Evolutionary conservation across 192 early-diverging fungal genomes (phyloP), one percentile per base, ranked within the genome.

Genomic region (Obelidium mucronatum): DNA sequence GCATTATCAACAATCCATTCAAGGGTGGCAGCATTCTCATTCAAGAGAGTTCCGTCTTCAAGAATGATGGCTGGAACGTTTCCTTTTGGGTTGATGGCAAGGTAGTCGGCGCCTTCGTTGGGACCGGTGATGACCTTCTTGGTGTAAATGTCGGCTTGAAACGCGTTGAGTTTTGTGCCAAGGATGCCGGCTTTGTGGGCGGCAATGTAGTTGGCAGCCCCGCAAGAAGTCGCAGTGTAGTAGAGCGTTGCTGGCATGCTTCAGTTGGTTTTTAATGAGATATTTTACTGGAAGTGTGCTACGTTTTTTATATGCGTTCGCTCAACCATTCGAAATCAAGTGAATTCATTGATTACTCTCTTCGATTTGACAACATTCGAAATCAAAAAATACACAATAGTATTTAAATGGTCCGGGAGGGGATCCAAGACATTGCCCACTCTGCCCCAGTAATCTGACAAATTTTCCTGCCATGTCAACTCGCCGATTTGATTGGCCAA

Each of bases 41-140:
- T 80, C 66, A 80, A 64, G 30, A 80, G 17, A n/a, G 58, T 68
- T 28, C 79, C 79, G 73, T 80, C 67, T 5, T 30, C 76, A 5
- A 80, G 56, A 0, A 80, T 79, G 15, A 80, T 40, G 0, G 77
- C 42, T 11, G 79, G 79, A 0, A 80, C 78, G 53, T 80, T 80
- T 42, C 79, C 79, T 58, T 80, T 80, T 28, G 79, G 79, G 60
- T 80, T 80, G 68, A 80, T 54, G 40, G 68, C 42, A 60, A 51
- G 73, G 39, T 39, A 80, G 34, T 80, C 77, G 17, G 53, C 13
- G 5, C 77, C 77, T 3, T 17, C 63, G 1, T 67, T 40, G 5
- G 76, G 69, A 40, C 79, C 79, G 3, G 64, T 81, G 40, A 60
- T 17, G 3, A 80, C 39, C 42, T 34, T 80, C 36, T 80, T 56